Evolutionary conservation across 208 protist genomes (phyloP).

Genomic region (Leishmania mexicana): DNA sequence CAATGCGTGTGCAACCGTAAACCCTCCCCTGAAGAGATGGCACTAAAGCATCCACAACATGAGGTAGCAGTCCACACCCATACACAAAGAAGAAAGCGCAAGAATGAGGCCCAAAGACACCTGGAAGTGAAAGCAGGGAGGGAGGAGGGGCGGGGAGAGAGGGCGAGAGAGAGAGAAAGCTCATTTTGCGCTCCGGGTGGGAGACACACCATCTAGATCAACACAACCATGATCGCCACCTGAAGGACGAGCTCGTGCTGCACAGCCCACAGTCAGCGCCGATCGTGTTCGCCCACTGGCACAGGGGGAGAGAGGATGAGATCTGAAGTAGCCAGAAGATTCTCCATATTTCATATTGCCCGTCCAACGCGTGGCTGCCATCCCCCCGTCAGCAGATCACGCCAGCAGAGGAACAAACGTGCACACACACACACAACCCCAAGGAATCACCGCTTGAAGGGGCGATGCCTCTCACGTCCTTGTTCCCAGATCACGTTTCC

Average conservation of each 20-base stretch:
- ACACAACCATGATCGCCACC: background rate
- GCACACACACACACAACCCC: background rate
- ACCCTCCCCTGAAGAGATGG: background rate
- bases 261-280: background rate
- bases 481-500: background rate
- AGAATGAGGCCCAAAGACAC: background rate
- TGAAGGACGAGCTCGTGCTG: background rate
- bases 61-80: background rate
- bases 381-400: background rate
- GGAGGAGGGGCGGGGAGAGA: background rate
- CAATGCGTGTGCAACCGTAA: background rate
- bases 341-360: background rate
- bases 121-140: background rate
- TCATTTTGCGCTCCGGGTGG: background rate
- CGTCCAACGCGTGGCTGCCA: background rate
- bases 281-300: background rate
- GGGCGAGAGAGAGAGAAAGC: background rate
- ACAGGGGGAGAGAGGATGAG: slow-evolving; percentile 4
- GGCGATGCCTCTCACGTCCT: background rate
- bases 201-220: background rate
- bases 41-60: background rate
- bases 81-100: background rate
- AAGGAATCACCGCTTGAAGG: background rate
- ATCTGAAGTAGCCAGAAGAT: background rate
- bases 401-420: background rate